A percentile compares a stretch with the other conserved stretches of the same genome.
These are phyloP conservation scores for Phalaenopsis equestris DNA, from an alignment of 106 monocot genomes.

Conservation along the genomic window DNA sequence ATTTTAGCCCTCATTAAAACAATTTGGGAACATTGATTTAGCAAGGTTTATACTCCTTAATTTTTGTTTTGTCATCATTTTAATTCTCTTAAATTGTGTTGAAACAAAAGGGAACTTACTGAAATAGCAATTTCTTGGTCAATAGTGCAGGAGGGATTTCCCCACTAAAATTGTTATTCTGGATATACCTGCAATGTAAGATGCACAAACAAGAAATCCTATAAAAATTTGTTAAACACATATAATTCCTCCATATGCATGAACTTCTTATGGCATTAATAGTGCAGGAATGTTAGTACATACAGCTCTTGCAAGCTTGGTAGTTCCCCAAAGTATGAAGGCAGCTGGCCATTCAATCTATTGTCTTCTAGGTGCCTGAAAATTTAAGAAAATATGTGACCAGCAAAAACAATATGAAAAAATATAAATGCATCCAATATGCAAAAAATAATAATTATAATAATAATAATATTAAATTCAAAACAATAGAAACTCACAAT, in stretches of 20 bases:
- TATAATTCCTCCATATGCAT: background rate
- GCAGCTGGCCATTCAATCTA: constrained; percentile 30
- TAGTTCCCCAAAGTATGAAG: constrained; percentile 28
- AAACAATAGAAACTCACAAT: constrained; percentile 20
- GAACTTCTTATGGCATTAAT: background rate
- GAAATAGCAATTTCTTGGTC: constrained; percentile 25
- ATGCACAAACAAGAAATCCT: background rate
- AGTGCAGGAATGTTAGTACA: constrained; percentile 4
- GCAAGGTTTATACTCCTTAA: background rate
- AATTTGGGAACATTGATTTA: too few species aligned
- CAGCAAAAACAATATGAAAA: background rate
- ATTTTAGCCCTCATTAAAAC: too few species aligned
- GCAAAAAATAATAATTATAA: background rate
- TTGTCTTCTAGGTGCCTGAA: constrained; percentile 51
- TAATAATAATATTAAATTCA: too few species aligned
- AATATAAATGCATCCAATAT: background rate
- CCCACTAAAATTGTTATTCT: constrained; percentile 37
- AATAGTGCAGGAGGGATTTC: constrained; percentile 27
- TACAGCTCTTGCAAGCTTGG: constrained; percentile 41
- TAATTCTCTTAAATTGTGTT: background rate
- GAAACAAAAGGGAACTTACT: constrained; percentile 21
- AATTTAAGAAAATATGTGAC: background rate
- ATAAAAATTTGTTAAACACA: background rate
- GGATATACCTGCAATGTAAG: constrained; percentile 35
- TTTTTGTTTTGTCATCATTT: background rate